Percentiles rank a stretch among this genome's conserved stretches.
phyloP scores from a whole-genome alignment of 2,329 filamentous ascomycete species.

The Akanthomyces dipterigenus region DNA sequence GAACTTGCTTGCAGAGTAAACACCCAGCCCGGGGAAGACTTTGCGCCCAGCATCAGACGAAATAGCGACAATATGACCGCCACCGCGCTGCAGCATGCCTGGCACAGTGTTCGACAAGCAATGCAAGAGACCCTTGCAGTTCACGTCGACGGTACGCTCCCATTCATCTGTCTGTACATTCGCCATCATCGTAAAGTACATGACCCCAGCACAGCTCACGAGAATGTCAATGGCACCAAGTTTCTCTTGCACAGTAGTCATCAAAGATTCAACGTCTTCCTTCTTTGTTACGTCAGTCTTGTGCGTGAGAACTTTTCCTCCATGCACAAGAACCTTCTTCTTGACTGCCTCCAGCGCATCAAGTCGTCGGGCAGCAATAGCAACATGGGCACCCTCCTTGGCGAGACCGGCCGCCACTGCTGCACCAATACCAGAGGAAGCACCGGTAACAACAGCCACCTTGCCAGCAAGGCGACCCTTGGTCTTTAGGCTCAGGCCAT shows the following conservation, averaged over 20 bases:
- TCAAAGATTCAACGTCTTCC: slow-evolving; percentile 58
- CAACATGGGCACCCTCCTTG: slow-evolving; percentile 63
- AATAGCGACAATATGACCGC: slow-evolving; percentile 71
- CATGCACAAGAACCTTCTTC: slow-evolving; percentile 46
- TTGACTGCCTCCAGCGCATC: slow-evolving; percentile 64
- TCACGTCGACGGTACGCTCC: slow-evolving; percentile 77
- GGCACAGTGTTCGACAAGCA: slow-evolving; percentile 64
- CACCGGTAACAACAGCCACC: slow-evolving; percentile 71
- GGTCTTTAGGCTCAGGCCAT: not conserved
- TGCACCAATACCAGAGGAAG: slow-evolving; percentile 72
- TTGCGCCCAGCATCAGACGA: slow-evolving; percentile 78
- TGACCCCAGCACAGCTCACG: slow-evolving; percentile 75
- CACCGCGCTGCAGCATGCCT: slow-evolving; percentile 61
- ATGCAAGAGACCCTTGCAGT: slow-evolving; percentile 77
- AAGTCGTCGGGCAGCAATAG: slow-evolving; percentile 62
- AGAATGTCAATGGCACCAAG: slow-evolving; percentile 72
- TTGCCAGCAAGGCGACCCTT: slow-evolving; percentile 58
- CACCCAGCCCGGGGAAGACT: slow-evolving; percentile 73
- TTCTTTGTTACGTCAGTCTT: slow-evolving; percentile 67
- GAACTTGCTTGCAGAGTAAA: slow-evolving; percentile 79
- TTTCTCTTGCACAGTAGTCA: slow-evolving; percentile 49
- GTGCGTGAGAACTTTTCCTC: slow-evolving; percentile 60
- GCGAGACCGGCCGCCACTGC: slow-evolving; percentile 65
- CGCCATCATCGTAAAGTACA: slow-evolving; percentile 87
- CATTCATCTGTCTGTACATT: slow-evolving; percentile 68